Conservation (phyloP, 805 yeast species). For the Suhomyces tanzawaensis region DNA sequence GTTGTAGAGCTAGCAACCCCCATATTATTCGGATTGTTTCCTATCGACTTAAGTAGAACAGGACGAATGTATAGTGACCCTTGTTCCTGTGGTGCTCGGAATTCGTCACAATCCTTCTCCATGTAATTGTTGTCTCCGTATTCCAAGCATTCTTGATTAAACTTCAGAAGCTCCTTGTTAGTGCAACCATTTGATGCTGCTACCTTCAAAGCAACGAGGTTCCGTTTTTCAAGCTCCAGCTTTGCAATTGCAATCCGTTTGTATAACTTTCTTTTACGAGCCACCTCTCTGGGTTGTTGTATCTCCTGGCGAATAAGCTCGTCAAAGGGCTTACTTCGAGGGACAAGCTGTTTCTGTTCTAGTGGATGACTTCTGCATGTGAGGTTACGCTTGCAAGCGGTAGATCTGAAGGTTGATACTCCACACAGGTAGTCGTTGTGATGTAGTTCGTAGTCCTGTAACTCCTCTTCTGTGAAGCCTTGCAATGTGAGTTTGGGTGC, state of each 20-base stretch:
- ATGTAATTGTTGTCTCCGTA: too few species aligned
- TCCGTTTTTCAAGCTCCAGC: too few species aligned
- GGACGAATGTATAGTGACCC: too few species aligned
- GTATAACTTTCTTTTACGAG: neutral
- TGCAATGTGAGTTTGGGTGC: neutral
- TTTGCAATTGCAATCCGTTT: neutral
- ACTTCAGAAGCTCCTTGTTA: too few species aligned
- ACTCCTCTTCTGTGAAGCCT: neutral
- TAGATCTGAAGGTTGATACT: neutral
- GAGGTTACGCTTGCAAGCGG: conserved; percentile 3
- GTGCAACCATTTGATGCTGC: too few species aligned
- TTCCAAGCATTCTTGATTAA: too few species aligned
- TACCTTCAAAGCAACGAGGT: too few species aligned
- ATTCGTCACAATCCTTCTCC: too few species aligned
- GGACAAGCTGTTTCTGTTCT: neutral
- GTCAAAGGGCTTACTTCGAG: conserved; percentile 1
- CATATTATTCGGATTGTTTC: too few species aligned
- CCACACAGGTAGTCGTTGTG: conserved; percentile 6
- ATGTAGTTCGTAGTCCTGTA: neutral
- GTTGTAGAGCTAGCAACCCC: too few species aligned
- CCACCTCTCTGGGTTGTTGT: neutral
- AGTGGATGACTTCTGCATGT: conserved; percentile 2
- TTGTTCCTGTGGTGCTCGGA: too few species aligned
- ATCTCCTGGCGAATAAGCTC: neutral
- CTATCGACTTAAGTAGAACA: too few species aligned